Evolutionary conservation across 2,329 filamentous ascomycete species (phyloP), one percentile per base, ranked within the genome.

Genomic region (Penicillium sp.): DNA sequence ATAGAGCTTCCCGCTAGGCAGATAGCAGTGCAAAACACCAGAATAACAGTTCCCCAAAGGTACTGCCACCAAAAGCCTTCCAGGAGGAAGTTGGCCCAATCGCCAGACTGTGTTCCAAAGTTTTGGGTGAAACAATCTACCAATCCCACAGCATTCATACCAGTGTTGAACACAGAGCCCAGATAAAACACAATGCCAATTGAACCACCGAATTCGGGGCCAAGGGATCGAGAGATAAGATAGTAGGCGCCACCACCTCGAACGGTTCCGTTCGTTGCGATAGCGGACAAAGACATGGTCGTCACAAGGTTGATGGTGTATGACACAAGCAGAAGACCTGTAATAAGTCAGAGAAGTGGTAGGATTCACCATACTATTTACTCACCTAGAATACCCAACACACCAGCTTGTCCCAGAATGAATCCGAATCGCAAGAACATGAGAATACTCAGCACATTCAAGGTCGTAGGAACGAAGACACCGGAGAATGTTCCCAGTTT

Each of bases 361-460:
- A 34, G 32, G 34, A 18, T 45, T 39, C 7, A 41, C 50, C 34
- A 24, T 40, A 47, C 22, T 31, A 52, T 32, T 6, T 42, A 65
- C 79, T 71, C 77, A 89, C 89, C 88, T 68, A 95, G 77, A 72
- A 92, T 94, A 46, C 90, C 91, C 41, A 93, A 60, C 42, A 95
- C 78, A 21, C 91, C 91, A 58, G 88, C 83, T 68, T 93, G 88
- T 8, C 90, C 91, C 21, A 95, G 79, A 53, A 96, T 89, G 64
- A 91, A 86, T 21, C 91, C 90, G 71, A 96, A 96, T 21, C 91
- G 85, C 64, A 96, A 79, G 75, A 96, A 96, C 90, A 96, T 95
- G 57, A 96, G 82, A 72, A 96, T 95, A 64, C 89, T 93, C 61
- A 95, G 77, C 40, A 96, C 91, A 72, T 94, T 96, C 61, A 95